Evolutionary conservation across 495 filamentous ascomycete genomes (phyloP).

Genomic region (Penicillium robsamsonii): DNA sequence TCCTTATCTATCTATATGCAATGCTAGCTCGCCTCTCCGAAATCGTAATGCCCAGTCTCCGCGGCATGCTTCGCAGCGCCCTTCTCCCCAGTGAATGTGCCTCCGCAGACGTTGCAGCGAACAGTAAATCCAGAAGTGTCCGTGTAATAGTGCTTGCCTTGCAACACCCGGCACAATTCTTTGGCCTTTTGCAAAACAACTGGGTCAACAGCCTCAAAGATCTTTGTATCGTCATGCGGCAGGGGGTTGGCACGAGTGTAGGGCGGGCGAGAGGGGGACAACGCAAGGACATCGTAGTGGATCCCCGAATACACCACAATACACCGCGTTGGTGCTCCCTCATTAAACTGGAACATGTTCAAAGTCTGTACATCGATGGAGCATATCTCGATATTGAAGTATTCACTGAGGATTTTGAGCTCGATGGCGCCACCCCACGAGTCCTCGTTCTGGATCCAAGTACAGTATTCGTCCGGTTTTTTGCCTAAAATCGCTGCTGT

Average conservation of each 20-base stretch:
- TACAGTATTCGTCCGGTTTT: conserved; percentile 71
- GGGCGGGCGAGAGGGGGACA: conserved; percentile 62
- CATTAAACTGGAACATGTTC: conserved; percentile 76
- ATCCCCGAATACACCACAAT: conserved; percentile 91
- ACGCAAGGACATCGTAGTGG: conserved; percentile 90
- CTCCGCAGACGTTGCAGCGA: conserved; percentile 73
- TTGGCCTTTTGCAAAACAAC: conserved; percentile 65
- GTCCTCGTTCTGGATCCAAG: conserved; percentile 76
- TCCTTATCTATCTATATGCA: background rate
- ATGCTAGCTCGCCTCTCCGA: conserved; percentile 58
- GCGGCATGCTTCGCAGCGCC: conserved; percentile 66
- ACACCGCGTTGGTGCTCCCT: conserved; percentile 65
- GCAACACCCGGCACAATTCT: conserved; percentile 69
- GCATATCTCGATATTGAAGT: conserved; percentile 85
- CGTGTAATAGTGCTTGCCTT: conserved; percentile 80
- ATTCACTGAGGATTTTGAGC: conserved; percentile 75
- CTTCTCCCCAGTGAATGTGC: conserved; percentile 70
- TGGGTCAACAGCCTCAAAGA: conserved; percentile 70
- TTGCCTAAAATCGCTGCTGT: conserved; percentile 73
- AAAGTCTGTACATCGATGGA: conserved; percentile 74
- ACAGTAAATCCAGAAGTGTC: conserved; percentile 83
- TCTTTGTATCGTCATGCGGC: conserved; percentile 71
- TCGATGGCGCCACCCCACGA: conserved; percentile 95
- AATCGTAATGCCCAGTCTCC: conserved; percentile 66
- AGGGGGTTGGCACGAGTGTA: conserved; percentile 55